Conservation (phyloP, 164 flowering plant genomes). For the Santalum album region DNA sequence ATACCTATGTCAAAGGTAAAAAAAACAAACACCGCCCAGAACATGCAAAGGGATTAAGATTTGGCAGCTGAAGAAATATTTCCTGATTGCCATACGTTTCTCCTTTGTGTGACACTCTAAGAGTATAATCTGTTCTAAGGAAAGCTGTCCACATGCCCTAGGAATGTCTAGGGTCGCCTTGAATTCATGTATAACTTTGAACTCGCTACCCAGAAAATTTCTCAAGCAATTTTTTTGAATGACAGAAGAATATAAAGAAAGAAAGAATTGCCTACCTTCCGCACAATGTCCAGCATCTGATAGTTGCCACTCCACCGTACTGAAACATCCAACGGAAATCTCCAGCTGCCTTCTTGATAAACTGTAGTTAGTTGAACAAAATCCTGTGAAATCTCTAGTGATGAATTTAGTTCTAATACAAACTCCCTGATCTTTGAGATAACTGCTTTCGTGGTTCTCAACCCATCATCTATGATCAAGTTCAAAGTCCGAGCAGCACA, state of each 20-base stretch:
- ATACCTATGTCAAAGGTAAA: no score
- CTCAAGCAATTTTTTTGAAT: background rate
- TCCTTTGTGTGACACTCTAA: no score
- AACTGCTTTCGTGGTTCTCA: constrained; percentile 55
- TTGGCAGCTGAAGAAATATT: no score
- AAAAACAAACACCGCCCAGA: no score
- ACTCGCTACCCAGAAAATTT: no score
- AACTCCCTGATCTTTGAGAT: constrained; percentile 67
- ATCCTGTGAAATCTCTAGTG: constrained; percentile 50
- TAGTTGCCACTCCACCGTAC: constrained; percentile 86
- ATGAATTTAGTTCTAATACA: constrained; percentile 70
- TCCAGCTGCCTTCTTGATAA: constrained; percentile 84
- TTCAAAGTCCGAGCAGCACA: constrained; percentile 91
- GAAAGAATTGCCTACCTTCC: constrained; percentile 46
- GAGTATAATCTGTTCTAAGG: no score
- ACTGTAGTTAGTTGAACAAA: constrained; percentile 49
- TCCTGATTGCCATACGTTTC: no score
- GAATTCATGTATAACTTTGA: background rate
- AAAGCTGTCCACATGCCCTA: background rate
- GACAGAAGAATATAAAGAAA: background rate
- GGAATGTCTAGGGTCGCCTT: no score
- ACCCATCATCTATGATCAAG: constrained; percentile 71
- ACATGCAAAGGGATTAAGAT: no score
- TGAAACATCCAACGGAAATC: constrained; percentile 76
- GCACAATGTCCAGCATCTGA: constrained; percentile 76